phyloP scores from a whole-genome alignment of 306 rosid genomes.

The Malus sieversii region DNA sequence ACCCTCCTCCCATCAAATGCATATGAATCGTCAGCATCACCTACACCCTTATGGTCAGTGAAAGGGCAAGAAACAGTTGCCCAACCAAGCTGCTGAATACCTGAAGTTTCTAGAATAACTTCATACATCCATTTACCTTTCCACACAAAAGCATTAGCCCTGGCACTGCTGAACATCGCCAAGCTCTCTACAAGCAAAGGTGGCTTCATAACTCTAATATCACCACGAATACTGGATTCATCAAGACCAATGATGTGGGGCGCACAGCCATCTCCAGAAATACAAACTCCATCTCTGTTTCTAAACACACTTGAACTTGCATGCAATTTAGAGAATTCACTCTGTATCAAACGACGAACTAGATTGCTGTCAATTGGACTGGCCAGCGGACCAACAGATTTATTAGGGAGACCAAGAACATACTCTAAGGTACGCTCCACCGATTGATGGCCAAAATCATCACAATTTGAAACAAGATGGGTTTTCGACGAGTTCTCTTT shows the following conservation, averaged over 20 bases:
- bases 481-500: constrained; percentile 47
- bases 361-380: constrained; percentile 43
- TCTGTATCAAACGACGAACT: constrained; percentile 47
- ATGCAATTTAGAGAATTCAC: constrained; percentile 38
- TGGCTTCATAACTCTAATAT: constrained; percentile 49
- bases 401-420: constrained; percentile 76
- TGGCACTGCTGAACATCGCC: constrained; percentile 85
- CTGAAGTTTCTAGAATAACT: constrained; percentile 83
- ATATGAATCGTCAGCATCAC: constrained; percentile 88
- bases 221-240: constrained; percentile 68
- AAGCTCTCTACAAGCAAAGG: constrained; percentile 76
- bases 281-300: constrained; percentile 44
- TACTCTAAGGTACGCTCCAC: constrained; percentile 84
- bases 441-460: constrained; percentile 68
- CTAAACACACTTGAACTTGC: constrained; percentile 12
- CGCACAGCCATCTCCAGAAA: constrained; percentile 29
- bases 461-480: constrained; percentile 68
- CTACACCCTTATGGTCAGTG: constrained; percentile 87
- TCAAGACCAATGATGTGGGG: constrained; percentile 51
- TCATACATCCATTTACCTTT: constrained; percentile 99
- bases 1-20: constrained; percentile 97
- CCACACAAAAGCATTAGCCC: constrained; percentile 81
- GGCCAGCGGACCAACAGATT: constrained; percentile 48
- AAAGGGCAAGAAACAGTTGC: constrained; percentile 87
- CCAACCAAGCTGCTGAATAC: constrained; percentile 97